Conservation (phyloP, 805 yeast species). For the Candida tallmaniae region DNA sequence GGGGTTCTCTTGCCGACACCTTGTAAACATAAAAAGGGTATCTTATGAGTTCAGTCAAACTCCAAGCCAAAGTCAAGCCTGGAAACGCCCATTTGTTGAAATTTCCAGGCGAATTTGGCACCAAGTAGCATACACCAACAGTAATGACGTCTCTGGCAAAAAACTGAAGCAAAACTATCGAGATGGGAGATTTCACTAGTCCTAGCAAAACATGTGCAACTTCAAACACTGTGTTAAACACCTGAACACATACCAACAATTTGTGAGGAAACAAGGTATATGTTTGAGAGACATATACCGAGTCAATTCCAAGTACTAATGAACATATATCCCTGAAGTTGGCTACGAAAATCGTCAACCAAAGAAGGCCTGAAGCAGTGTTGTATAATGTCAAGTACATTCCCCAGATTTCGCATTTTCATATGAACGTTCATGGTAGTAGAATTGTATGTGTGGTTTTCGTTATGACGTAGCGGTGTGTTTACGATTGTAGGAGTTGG, state of each 20-base stretch:
- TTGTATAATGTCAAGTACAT: constrained; percentile 2
- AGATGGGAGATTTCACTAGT: constrained; percentile 23
- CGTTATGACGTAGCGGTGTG: too few relatives aligned
- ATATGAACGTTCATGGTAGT: neutral
- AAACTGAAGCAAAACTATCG: constrained; percentile 23
- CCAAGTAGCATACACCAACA: constrained; percentile 21
- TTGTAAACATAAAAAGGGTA: constrained; percentile 25
- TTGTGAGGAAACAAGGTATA: constrained; percentile 24
- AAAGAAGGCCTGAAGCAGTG: constrained; percentile 1
- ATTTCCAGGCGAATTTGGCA: constrained; percentile 29
- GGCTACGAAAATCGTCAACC: neutral
- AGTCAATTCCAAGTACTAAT: neutral
- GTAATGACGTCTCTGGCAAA: constrained; percentile 26
- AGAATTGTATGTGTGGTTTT: too few relatives aligned
- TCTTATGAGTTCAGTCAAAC: constrained; percentile 24
- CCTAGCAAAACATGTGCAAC: constrained; percentile 20
- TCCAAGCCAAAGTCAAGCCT: constrained; percentile 25
- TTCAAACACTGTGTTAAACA: constrained; percentile 23
- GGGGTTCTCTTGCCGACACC: constrained; percentile 10
- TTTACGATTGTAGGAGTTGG: too few relatives aligned
- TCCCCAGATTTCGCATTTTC: neutral
- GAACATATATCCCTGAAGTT: constrained; percentile 1
- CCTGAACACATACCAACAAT: constrained; percentile 21
- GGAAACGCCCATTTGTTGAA: constrained; percentile 16
- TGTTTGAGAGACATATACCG: neutral